Conservation (phyloP, 164 flowering plant genomes). For the Nymphaea colorata region DNA sequence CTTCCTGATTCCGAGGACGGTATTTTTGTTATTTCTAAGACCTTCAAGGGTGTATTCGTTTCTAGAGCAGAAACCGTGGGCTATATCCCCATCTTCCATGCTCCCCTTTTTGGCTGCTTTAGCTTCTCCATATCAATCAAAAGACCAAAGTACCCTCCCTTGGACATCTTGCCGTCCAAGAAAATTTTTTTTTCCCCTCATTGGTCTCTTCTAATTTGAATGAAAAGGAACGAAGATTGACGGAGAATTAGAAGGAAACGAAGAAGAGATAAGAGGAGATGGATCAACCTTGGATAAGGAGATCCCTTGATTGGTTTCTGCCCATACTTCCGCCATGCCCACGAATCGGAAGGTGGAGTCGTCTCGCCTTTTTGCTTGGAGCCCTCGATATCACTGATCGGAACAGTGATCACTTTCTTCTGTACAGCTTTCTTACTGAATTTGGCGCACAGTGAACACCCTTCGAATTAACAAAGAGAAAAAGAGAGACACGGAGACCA, state of each 20-base stretch:
- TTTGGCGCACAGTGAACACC: background rate
- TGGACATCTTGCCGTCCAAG: background rate
- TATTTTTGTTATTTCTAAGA: background rate
- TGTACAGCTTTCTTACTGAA: slow-evolving; percentile 34
- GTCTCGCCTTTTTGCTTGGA: slow-evolving; percentile 49
- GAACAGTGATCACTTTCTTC: slow-evolving; percentile 66
- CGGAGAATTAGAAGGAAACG: background rate
- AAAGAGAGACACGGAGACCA: background rate
- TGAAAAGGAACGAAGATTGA: background rate
- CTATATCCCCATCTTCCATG: background rate
- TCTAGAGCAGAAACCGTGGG: background rate
- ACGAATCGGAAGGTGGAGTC: slow-evolving; percentile 73
- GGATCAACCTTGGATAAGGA: slow-evolving; percentile 63
- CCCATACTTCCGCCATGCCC: slow-evolving; percentile 93
- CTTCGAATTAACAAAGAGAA: background rate
- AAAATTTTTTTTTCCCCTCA: too few relatives aligned
- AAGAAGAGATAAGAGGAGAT: background rate
- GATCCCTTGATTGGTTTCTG: slow-evolving; percentile 95
- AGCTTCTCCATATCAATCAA: background rate
- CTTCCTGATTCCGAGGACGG: background rate
- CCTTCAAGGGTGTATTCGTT: background rate
- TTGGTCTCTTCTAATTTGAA: too few relatives aligned
- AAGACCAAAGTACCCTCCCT: background rate
- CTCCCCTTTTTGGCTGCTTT: background rate
- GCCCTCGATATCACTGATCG: slow-evolving; percentile 55